These are phyloP conservation scores for Eutypella sp. DNA, from an alignment of 2,329 filamentous ascomycete genomes.

Conservation along the genomic window DNA sequence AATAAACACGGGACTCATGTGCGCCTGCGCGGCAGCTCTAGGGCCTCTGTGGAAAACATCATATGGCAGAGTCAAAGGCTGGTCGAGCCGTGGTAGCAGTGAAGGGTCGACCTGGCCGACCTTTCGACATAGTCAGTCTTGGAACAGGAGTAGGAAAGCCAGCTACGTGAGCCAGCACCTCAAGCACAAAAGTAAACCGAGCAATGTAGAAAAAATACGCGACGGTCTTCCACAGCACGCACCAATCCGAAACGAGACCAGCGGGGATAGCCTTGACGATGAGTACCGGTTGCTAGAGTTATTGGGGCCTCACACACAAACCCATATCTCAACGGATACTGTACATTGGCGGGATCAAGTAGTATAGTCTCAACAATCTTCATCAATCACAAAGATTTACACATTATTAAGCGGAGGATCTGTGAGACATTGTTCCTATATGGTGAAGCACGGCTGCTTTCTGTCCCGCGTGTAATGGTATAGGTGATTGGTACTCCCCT, in stretches of 20 bases:
- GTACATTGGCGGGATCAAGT: not conserved
- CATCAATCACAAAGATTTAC: not conserved
- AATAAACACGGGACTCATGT: constrained; percentile 25
- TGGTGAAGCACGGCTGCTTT: no score
- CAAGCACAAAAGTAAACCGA: not conserved
- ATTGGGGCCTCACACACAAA: not conserved
- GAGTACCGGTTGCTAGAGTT: not conserved
- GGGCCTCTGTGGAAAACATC: constrained; percentile 18
- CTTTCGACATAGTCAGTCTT: constrained; percentile 10
- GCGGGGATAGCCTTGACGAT: not conserved
- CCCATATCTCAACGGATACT: not conserved
- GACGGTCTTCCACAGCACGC: not conserved
- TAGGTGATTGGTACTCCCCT: no score
- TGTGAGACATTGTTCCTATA: no score
- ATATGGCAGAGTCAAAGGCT: constrained; percentile 9
- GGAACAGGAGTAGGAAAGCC: not conserved
- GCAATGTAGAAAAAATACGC: not conserved
- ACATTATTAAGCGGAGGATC: no score
- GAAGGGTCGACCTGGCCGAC: not conserved
- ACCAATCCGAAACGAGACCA: not conserved
- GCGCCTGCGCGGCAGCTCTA: constrained; percentile 23
- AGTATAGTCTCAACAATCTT: not conserved
- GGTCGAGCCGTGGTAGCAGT: constrained; percentile 10
- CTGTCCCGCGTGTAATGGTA: no score
- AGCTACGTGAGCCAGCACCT: not conserved